These are phyloP conservation scores for Neofusicoccum kwambonambiense DNA, from an alignment of 2,329 filamentous ascomycete genomes.

Conservation along the genomic window DNA sequence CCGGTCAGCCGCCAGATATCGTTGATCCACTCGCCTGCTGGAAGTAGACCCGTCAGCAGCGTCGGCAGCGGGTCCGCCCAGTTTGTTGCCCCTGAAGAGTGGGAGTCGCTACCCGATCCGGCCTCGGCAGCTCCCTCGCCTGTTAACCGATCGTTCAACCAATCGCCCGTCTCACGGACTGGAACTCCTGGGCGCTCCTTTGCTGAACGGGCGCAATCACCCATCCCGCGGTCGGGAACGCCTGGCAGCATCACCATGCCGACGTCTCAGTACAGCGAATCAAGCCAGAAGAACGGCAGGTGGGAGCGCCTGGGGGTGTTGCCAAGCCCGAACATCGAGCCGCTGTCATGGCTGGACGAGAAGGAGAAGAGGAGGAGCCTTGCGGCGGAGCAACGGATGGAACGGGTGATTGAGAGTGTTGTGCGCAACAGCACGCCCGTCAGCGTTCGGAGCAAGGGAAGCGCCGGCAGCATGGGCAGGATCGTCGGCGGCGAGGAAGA, in stretches of 20 bases:
- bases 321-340: conserved; percentile 15
- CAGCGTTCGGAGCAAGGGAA: conserved; percentile 1
- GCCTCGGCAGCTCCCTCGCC: not conserved
- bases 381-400: conserved; percentile 1
- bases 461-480: conserved; percentile 5
- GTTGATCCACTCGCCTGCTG: not conserved
- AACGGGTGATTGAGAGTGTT: conserved; percentile 15
- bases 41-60: conserved; percentile 5
- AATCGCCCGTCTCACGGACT: not conserved
- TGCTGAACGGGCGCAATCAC: not conserved
- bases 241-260: conserved; percentile 3
- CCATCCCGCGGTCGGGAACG: not conserved
- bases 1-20: conserved; percentile 10
- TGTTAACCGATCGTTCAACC: not conserved
- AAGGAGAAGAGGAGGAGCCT: conserved; percentile 8
- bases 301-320: conserved; percentile 12
- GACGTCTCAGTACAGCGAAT: not conserved
- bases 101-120: conserved; percentile 7
- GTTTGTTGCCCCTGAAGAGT: conserved; percentile 14
- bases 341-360: conserved; percentile 11
- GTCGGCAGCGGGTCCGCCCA: conserved; percentile 1
- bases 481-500: not conserved
- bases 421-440: conserved; percentile 15
- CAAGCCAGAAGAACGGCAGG: not conserved
- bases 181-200: conserved; percentile 1